Evolutionary conservation across 1,139 yeast species (phyloP).

Genomic region (Candida buenavistaensis): DNA sequence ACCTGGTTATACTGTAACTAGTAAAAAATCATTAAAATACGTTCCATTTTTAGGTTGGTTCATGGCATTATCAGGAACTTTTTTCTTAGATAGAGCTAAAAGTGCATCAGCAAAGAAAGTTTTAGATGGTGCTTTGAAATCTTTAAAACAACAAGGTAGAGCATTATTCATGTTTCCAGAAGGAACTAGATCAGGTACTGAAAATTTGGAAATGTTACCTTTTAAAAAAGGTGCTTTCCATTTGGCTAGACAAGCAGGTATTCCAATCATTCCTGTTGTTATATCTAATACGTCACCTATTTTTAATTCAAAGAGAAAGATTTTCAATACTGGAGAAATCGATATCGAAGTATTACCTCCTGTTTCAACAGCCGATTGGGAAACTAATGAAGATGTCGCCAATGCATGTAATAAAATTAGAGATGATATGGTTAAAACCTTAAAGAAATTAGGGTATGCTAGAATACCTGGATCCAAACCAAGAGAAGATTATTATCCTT

Average conservation of each 20-base stretch:
- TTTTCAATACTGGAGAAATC: conserved; percentile 64
- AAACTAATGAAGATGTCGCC: conserved; percentile 58
- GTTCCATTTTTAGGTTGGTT: conserved; percentile 98
- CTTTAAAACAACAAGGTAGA: conserved; percentile 59
- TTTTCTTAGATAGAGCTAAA: conserved; percentile 84
- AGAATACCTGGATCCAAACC: conserved; percentile 14
- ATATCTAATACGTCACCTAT: conserved; percentile 81
- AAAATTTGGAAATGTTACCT: conserved; percentile 69
- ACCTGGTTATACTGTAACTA: conserved; percentile 87
- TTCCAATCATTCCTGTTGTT: conserved; percentile 86
- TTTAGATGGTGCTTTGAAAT: conserved; percentile 64
- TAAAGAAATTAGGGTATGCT: conserved; percentile 37
- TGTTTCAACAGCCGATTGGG: conserved; percentile 54
- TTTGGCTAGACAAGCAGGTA: conserved; percentile 86
- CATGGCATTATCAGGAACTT: conserved; percentile 85
- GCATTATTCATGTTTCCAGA: conserved; percentile 89
- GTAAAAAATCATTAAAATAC: conserved; percentile 79
- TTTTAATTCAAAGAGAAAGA: conserved; percentile 55
- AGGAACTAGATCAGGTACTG: conserved; percentile 86
- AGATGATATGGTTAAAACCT: conserved; percentile 30
- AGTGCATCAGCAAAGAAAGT: conserved; percentile 74
- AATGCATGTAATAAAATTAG: conserved; percentile 43
- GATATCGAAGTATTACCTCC: conserved; percentile 68
- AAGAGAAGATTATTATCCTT: conserved; percentile 11
- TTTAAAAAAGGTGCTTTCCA: conserved; percentile 98